A percentile compares a stretch with the other conserved stretches of the same genome.
Evolutionary conservation across 768 basidiomycete species (phyloP).

Genomic region (Tylopilus rubrobrunneus): DNA sequence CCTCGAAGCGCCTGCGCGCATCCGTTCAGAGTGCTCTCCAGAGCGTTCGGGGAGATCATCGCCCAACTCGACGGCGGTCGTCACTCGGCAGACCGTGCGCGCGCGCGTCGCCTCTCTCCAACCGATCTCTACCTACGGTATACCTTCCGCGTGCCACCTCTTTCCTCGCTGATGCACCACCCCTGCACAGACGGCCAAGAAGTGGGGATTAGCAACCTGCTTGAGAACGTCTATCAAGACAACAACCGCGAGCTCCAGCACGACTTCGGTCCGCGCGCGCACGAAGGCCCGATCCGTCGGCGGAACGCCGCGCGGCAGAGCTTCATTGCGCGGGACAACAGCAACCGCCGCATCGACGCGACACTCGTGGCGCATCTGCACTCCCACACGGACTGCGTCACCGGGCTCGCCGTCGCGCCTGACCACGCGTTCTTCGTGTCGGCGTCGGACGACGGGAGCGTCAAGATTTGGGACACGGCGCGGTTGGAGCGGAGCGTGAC

Average conservation of each 20-base stretch:
- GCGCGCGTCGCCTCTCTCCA: slow-evolving; percentile 49
- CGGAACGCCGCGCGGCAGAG: slow-evolving; percentile 69
- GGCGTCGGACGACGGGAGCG: slow-evolving; percentile 69
- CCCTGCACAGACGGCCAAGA: slow-evolving; percentile 74
- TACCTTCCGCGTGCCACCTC: slow-evolving; percentile 8
- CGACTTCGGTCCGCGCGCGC: slow-evolving; percentile 87
- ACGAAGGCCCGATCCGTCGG: slow-evolving; percentile 75
- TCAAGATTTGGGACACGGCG: slow-evolving; percentile 85
- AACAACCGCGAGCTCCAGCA: slow-evolving; percentile 56
- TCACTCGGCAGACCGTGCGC: slow-evolving; percentile 45
- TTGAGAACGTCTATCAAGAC: slow-evolving; percentile 89
- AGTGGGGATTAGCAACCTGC: slow-evolving; percentile 79
- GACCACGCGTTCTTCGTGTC: slow-evolving; percentile 85
- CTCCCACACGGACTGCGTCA: slow-evolving; percentile 79
- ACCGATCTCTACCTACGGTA: slow-evolving; percentile 73
- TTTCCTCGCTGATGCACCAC: background rate
- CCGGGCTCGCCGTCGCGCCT: slow-evolving; percentile 80
- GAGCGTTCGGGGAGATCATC: slow-evolving; percentile 40
- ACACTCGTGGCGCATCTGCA: slow-evolving; percentile 79
- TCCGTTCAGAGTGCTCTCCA: slow-evolving; percentile 62
- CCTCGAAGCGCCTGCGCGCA: slow-evolving; percentile 70
- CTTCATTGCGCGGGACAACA: slow-evolving; percentile 63
- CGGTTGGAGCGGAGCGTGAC: slow-evolving; percentile 94
- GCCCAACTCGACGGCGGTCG: slow-evolving; percentile 61
- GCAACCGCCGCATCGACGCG: slow-evolving; percentile 61